Percentiles rank a stretch among this genome's conserved stretches.
phyloP scores from a whole-genome alignment of 1,284 basidiomycete genomes.

The Malassezia arunalokei region DNA sequence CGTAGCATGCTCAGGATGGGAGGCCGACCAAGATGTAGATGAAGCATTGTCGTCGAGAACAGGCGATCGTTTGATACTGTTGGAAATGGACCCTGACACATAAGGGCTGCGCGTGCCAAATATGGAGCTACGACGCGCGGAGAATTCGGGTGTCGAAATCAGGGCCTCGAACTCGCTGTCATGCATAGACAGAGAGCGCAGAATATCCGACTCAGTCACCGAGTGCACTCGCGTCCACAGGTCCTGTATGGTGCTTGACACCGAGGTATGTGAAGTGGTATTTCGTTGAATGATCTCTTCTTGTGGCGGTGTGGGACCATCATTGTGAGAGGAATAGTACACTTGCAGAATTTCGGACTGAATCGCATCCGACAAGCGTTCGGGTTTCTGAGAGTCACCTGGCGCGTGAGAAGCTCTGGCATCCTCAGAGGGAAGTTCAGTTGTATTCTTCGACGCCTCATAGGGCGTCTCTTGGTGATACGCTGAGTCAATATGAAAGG shows the following conservation, averaged over 20 bases:
- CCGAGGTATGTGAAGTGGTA: neutral
- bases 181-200: conserved; percentile 9
- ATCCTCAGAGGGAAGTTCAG: too few relatives aligned
- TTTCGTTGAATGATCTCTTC: neutral
- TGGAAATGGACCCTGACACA: neutral
- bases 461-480: too few relatives aligned
- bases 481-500: too few relatives aligned
- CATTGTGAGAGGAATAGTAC: neutral
- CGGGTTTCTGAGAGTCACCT: neutral
- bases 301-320: conserved; percentile 2
- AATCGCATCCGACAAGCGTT: conserved; percentile 13
- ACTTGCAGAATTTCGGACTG: conserved; percentile 13
- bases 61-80: neutral
- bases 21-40: neutral
- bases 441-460: too few relatives aligned
- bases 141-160: conserved; percentile 4
- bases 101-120: neutral
- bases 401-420: neutral
- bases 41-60: neutral
- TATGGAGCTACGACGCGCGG: neutral
- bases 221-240: neutral
- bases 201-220: conserved; percentile 10
- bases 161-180: conserved; percentile 15
- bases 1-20: neutral
- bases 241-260: neutral